These are phyloP conservation scores for Alternaria conjuncta DNA, from an alignment of 2,329 filamentous ascomycete species.

Conservation along the genomic window DNA sequence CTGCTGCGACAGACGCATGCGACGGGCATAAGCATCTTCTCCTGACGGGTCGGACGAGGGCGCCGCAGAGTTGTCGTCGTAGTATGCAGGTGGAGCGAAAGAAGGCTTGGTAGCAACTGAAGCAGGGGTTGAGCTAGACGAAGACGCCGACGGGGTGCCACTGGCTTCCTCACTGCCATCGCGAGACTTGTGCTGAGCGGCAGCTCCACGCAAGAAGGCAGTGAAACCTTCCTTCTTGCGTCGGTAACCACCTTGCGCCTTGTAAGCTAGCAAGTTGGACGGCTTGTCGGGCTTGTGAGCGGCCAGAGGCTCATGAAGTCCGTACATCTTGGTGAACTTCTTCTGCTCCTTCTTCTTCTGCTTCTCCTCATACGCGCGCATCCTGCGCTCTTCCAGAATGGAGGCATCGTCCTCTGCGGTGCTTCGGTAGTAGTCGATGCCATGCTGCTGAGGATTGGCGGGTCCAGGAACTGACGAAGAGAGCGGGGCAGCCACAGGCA, in stretches of 20 bases:
- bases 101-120: conserved; percentile 30
- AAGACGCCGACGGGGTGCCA: conserved; percentile 16
- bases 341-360: conserved; percentile 66
- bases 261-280: conserved; percentile 37
- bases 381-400: conserved; percentile 69
- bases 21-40: conserved; percentile 32
- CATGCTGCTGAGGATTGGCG: conserved; percentile 25
- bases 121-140: conserved; percentile 19
- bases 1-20: conserved; percentile 23
- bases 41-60: conserved; percentile 47
- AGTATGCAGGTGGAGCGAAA: conserved; percentile 57
- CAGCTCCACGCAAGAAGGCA: conserved; percentile 28
- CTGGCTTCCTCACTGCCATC: conserved; percentile 22
- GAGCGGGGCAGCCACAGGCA: conserved; percentile 26
- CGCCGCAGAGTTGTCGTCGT: conserved; percentile 27
- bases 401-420: conserved; percentile 81
- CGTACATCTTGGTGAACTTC: conserved; percentile 71
- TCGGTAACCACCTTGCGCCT: conserved; percentile 32
- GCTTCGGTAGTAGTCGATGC: conserved; percentile 67
- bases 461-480: conserved; percentile 23
- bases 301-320: conserved; percentile 53
- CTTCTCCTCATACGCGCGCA: conserved; percentile 73
- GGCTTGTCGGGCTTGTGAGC: conserved; percentile 32
- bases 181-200: conserved; percentile 14
- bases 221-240: conserved; percentile 33